These are phyloP conservation scores for Hsuehochloa calcarea DNA, from an alignment of 176 grass and related monocot species.

Conservation along the genomic window DNA sequence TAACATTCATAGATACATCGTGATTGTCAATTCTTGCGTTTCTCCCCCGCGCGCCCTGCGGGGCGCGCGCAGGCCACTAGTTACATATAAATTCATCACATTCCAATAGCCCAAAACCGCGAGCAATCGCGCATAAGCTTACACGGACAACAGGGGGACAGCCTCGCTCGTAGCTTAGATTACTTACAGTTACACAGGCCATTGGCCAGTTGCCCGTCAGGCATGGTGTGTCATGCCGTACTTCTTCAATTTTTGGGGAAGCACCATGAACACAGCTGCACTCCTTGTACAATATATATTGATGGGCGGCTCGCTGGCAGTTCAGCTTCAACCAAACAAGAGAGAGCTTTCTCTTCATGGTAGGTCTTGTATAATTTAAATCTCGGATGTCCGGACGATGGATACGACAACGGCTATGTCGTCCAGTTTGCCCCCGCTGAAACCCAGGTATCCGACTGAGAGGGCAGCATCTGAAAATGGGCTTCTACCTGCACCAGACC, in stretches of 20 bases:
- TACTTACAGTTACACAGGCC: not conserved
- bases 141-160: not conserved
- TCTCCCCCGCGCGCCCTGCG: no score
- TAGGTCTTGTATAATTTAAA: conserved; percentile 11
- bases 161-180: not conserved
- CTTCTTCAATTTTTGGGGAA: not conserved
- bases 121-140: not conserved
- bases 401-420: conserved; percentile 67
- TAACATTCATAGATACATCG: no score
- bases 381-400: conserved; percentile 45
- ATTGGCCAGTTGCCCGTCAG: not conserved
- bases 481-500: conserved; percentile 64
- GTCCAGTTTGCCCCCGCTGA: conserved; percentile 79
- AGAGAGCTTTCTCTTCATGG: not conserved
- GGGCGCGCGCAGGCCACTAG: no score
- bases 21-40: no score
- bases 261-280: not conserved
- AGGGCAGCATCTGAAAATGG: conserved; percentile 89
- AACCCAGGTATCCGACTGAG: conserved; percentile 58
- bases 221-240: not conserved
- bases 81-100: conserved; percentile 8
- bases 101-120: not conserved
- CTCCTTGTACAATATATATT: not conserved
- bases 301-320: not conserved
- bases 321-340: not conserved